A percentile compares a stretch with the other conserved stretches of the same genome.
These are phyloP conservation scores for Fusarium nanum DNA, from an alignment of 2,329 filamentous ascomycete species.

Conservation along the genomic window DNA sequence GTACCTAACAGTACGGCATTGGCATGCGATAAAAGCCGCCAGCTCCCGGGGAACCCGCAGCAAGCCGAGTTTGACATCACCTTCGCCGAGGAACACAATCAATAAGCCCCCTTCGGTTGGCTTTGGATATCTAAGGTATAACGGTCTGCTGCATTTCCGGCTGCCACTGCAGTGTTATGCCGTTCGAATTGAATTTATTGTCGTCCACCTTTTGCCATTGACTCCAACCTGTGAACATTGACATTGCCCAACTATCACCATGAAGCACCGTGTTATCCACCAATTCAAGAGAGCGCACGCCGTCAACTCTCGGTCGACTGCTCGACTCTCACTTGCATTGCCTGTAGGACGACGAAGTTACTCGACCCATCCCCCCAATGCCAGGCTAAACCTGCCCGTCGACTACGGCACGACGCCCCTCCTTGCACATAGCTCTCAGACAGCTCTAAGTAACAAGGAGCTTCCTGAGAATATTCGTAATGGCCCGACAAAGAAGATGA, in stretches of 20 bases:
- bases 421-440: slow-evolving; percentile 81
- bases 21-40: slow-evolving; percentile 44
- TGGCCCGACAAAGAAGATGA: slow-evolving; percentile 84
- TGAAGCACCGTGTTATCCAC: slow-evolving; percentile 51
- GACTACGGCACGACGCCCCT: slow-evolving; percentile 88
- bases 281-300: slow-evolving; percentile 48
- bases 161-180: slow-evolving; percentile 22
- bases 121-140: slow-evolving; percentile 39
- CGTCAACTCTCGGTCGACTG: slow-evolving; percentile 23
- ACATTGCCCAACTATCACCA: slow-evolving; percentile 33
- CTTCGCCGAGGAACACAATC: slow-evolving; percentile 45
- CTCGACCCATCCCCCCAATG: slow-evolving; percentile 69
- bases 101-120: slow-evolving; percentile 39
- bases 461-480: slow-evolving; percentile 73
- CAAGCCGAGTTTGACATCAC: slow-evolving; percentile 54
- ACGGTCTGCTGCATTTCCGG: slow-evolving; percentile 5
- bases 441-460: slow-evolving; percentile 77
- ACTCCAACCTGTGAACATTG: slow-evolving; percentile 7
- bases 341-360: slow-evolving; percentile 52
- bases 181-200: slow-evolving; percentile 20
- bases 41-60: slow-evolving; percentile 46
- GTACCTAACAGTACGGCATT: slow-evolving; percentile 4
- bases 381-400: slow-evolving; percentile 82
- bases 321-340: slow-evolving; percentile 36
- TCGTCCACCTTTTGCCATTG: slow-evolving; percentile 15